Conservation (phyloP, 2,329 filamentous ascomycete species). For the Sordariomycetes sp. region DNA sequence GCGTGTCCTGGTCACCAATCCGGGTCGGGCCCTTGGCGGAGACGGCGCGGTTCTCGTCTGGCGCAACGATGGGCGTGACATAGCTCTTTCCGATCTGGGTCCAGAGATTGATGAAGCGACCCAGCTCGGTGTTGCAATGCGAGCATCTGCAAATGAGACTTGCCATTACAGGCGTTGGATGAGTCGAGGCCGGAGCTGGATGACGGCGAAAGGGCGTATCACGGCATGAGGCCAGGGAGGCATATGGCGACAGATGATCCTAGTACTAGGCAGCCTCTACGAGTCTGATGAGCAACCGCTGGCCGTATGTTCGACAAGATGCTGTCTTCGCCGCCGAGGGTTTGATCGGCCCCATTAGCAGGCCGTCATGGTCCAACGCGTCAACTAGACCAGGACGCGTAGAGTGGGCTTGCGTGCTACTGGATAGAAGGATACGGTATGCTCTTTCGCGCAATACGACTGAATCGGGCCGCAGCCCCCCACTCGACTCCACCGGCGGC, state of each 20-base stretch:
- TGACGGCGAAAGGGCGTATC: background rate
- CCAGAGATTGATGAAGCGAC: conserved; percentile 22
- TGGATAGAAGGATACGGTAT: background rate
- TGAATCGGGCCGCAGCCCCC: background rate
- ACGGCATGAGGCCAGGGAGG: too few relatives aligned
- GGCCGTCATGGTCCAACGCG: background rate
- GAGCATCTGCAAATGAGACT: conserved; percentile 20
- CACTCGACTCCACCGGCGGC: background rate
- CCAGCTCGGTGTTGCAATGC: conserved; percentile 16
- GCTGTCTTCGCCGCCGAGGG: background rate
- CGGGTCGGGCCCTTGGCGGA: conserved; percentile 12
- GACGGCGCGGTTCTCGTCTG: conserved; percentile 11
- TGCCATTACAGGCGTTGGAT: conserved; percentile 16
- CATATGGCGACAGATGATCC: too few relatives aligned
- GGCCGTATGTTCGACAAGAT: background rate
- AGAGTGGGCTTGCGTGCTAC: background rate
- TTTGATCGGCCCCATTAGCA: background rate
- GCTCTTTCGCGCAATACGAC: background rate
- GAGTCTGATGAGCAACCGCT: too few relatives aligned
- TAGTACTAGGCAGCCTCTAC: too few relatives aligned
- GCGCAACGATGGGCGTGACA: conserved; percentile 19
- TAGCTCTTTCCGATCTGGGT: conserved; percentile 24
- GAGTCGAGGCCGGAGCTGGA: background rate
- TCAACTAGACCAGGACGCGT: background rate
- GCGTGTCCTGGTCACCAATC: conserved; percentile 17